Base-by-base conservation (phyloP, 2,329 filamentous ascomycete genomes). In the Chrysoporthe austroafricana region DNA sequence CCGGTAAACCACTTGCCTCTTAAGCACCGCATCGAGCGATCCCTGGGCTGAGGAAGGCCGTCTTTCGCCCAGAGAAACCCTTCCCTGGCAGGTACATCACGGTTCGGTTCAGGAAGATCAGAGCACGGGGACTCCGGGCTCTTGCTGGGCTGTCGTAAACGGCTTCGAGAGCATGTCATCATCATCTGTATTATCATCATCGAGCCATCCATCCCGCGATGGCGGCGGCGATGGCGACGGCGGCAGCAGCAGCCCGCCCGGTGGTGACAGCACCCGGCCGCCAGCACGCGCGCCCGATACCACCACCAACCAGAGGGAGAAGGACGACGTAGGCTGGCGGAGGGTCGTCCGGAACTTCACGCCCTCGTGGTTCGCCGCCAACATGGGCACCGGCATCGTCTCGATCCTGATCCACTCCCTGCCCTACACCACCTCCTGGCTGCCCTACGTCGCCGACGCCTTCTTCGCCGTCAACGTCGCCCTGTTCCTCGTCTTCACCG, bases 331-430 rank as follows among this genome's bases (percentile, higher is more conserved):
- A 11, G 77, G 77, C 39, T 79, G 76, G 76, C 71, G 76, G 59
- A 73, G 75, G 56, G 74, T 81, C 7, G 76, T 81, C 26, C 76
- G 77, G 63, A 80, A 83, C 71, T 83, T 83, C 69, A 82, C 79
- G 62, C 81, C 82, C 26, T 84, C 81, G 70, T 84, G 83, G 84
- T 85, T 86, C 73, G 77, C 80, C 0, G 79, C 83, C 32, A 85
- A 78, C n/a, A 87, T 91, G 88, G 88, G 88, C 42, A 91, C 88
- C 0, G 89, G 88, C 14, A 85, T 90, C 52, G 83, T 87, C 0
- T 85, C 85, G 0, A 81, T 89, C 34, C 78, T 90, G 5, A 80
- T 91, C 4, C 79, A 85, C 68, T 82, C 82, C 9, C 81, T 90
- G 4, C 88, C 88, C 0, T 90, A 87, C 75, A 81, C 86, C 66